Evolutionary conservation across 208 protist genomes (phyloP).

Genomic region (Leishmania tropica): DNA sequence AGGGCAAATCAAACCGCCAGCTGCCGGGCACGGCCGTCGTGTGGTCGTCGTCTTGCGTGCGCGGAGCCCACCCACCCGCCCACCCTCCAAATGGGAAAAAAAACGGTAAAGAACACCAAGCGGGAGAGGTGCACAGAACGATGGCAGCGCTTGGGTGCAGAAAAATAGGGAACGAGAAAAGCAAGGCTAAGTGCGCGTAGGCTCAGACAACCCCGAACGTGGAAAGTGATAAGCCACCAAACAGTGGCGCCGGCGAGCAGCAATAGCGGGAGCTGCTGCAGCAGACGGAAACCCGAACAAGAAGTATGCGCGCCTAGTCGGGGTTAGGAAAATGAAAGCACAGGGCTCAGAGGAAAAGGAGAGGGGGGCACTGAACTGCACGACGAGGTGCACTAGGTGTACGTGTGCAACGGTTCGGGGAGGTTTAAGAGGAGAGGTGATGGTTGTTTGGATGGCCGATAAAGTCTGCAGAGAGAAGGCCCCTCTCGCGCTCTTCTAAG

Average conservation of each 20-base stretch:
- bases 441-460: not conserved
- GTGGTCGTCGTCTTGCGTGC: not conserved
- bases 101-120: not conserved
- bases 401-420: not conserved
- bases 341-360: too few relatives aligned
- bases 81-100: too few relatives aligned
- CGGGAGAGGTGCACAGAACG: not conserved
- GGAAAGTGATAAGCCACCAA: not conserved
- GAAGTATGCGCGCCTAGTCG: not conserved
- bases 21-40: not conserved
- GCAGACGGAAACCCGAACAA: not conserved
- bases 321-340: not conserved
- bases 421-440: not conserved
- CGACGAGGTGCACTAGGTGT: too few relatives aligned
- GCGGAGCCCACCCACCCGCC: too few relatives aligned
- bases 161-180: not conserved
- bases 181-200: not conserved
- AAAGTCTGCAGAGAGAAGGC: not conserved
- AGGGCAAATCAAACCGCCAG: too few relatives aligned
- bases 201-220: not conserved
- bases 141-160: not conserved
- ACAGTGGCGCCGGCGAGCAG: not conserved
- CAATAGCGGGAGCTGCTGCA: not conserved
- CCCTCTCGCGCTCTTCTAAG: not conserved
- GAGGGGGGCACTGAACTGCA: too few relatives aligned